A percentile compares a stretch with the other conserved stretches of the same genome.
Evolutionary conservation across 2,329 filamentous ascomycete species (phyloP).

Genomic region (Microsporum ferrugineum): DNA sequence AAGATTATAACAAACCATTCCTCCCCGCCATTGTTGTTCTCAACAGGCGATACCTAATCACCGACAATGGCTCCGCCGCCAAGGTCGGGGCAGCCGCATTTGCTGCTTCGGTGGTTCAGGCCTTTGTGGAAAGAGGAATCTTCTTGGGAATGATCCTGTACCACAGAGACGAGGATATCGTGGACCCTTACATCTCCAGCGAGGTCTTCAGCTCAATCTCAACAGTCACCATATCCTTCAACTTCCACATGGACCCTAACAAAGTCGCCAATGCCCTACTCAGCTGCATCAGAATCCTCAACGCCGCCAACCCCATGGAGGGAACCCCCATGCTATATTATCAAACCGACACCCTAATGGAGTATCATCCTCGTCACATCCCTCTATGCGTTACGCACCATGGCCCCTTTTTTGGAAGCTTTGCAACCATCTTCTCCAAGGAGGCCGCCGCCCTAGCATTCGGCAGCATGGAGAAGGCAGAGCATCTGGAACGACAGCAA

Average conservation of each 20-base stretch:
- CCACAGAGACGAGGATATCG: neutral
- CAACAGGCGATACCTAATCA: slow-evolving; percentile 1
- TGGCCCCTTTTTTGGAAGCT: neutral
- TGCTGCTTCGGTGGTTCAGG: neutral
- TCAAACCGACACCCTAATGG: neutral
- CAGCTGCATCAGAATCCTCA: neutral
- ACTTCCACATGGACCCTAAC: neutral
- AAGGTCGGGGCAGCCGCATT: neutral
- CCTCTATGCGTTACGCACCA: neutral
- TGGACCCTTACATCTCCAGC: neutral
- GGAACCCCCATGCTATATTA: neutral
- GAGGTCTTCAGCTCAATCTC: neutral
- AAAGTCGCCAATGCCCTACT: neutral
- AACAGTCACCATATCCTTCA: neutral
- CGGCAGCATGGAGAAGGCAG: neutral
- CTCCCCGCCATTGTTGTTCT: neutral
- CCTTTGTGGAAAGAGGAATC: neutral
- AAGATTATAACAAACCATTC: neutral
- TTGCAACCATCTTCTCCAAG: neutral
- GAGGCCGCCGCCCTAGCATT: neutral
- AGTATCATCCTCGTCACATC: neutral
- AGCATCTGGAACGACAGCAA: neutral
- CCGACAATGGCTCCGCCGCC: neutral
- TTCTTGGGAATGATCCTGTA: neutral
- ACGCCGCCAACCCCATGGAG: neutral